Conservation (phyloP, 2,329 filamentous ascomycete species). For the Colletotrichum theobromicola region DNA sequence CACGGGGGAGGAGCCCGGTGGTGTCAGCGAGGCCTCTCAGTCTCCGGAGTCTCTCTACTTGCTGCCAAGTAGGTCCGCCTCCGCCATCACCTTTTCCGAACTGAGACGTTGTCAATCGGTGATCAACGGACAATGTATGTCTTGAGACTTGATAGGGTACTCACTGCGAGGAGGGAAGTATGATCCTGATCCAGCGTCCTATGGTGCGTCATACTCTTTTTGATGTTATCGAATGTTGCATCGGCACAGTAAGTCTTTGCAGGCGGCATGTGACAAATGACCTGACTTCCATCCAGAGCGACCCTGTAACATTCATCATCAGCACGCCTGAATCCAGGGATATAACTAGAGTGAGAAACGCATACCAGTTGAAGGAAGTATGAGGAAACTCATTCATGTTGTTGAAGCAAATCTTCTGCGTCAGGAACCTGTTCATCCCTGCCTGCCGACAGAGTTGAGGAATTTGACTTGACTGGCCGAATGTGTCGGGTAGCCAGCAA, state of each 20-base stretch:
- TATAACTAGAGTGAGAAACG: too few relatives aligned
- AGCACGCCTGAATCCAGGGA: not conserved
- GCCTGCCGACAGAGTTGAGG: conserved; percentile 70
- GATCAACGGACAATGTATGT: not conserved
- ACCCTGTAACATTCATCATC: conserved; percentile 37
- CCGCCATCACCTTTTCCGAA: conserved; percentile 74
- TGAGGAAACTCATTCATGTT: conserved; percentile 77
- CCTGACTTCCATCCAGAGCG: conserved; percentile 70
- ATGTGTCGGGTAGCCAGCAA: conserved; percentile 75
- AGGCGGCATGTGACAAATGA: conserved; percentile 73
- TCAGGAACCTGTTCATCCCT: conserved; percentile 72
- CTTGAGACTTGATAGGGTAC: conserved; percentile 35
- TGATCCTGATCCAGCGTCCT: conserved; percentile 71
- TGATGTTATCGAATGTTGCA: conserved; percentile 70
- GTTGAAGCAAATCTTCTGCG: conserved; percentile 76
- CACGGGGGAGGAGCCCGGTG: conserved; percentile 60
- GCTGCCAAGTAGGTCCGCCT: conserved; percentile 69
- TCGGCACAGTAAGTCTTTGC: conserved; percentile 71
- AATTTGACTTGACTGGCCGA: conserved; percentile 71
- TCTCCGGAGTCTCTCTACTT: conserved; percentile 70
- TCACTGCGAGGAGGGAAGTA: conserved; percentile 59
- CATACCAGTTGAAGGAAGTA: conserved; percentile 70
- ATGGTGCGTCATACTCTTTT: conserved; percentile 67
- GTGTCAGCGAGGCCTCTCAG: conserved; percentile 69
- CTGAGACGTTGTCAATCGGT: not conserved